Evolutionary conservation across 208 protist species (phyloP), one percentile per base, ranked within the genome.

Genomic region (Polymyxa betae): DNA sequence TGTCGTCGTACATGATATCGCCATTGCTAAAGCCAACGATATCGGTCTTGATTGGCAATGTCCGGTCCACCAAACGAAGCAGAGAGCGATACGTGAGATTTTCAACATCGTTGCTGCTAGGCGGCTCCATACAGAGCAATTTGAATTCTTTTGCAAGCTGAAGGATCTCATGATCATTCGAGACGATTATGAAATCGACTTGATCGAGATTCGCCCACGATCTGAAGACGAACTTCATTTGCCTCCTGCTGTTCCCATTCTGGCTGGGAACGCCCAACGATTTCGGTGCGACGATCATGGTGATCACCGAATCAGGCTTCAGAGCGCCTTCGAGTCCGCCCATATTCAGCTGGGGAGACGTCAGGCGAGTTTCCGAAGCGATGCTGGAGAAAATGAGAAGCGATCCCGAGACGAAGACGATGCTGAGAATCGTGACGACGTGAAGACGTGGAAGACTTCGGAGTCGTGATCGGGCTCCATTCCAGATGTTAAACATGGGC

Each of bases 231-330:
- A 82, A 82, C n/a, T n/a, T 35, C 72, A 35, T 35, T 38, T 43
- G 72, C 5, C 24, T 5, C 5, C 5, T 60, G 24, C 12, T 29
- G 5, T 5, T 35, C 35, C 16, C n/a, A 35, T 82, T 43, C 12
- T 43, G 16, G 12, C 10, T 43, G 5, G 5, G 10, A 38, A 5
- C 12, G 16, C 5, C 5, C 72, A 82, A 5, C 5, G 72, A 82
- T 82, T 82, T 82, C 12, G 72, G 72, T 20, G 72, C 72, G n/a
- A 82, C 72, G 40, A 82, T 43, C 72, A 82, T 82, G 5, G 72
- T 82, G 5, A 82, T 5, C 5, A 82, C 16, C 16, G 72, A 5
- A 16, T 35, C n/a, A 16, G 72, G 72, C 72, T 5, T 40, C 12
- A 82, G 5, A 20, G 35, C 35, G 5, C n/a, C n/a, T 43, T 5